These are phyloP conservation scores for Solanum chacoense DNA, from an alignment of 305 asterid genomes.

Conservation along the genomic window DNA sequence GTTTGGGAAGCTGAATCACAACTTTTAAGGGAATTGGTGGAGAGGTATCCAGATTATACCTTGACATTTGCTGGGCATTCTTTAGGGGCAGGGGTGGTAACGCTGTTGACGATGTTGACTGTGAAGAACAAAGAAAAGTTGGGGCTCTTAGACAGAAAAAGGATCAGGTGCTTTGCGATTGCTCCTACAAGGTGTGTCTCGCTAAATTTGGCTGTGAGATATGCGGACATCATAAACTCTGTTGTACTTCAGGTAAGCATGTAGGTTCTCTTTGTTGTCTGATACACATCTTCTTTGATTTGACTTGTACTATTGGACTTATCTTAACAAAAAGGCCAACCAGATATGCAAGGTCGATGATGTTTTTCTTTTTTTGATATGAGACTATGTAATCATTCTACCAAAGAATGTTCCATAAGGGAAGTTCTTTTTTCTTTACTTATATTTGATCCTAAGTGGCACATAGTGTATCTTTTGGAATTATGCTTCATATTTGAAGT, in stretches of 20 bases:
- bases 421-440: neutral
- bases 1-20: constrained; percentile 63
- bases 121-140: constrained; percentile 63
- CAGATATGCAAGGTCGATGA: neutral
- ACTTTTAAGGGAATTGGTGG: constrained; percentile 44
- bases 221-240: constrained; percentile 90
- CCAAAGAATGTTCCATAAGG: neutral
- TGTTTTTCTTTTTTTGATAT: neutral
- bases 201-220: constrained; percentile 84
- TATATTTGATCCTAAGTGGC: neutral
- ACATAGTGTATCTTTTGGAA: neutral
- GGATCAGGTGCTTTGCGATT: constrained; percentile 86
- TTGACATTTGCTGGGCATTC: constrained; percentile 94
- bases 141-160: constrained; percentile 61
- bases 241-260: constrained; percentile 79
- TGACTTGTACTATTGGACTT: neutral
- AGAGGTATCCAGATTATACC: constrained; percentile 37
- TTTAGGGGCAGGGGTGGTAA: constrained; percentile 90
- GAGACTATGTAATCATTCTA: neutral
- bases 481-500: neutral
- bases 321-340: neutral
- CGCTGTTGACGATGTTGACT: constrained; percentile 70
- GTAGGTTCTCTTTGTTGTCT: neutral
- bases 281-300: neutral
- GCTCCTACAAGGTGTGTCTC: constrained; percentile 98